phyloP scores from a whole-genome alignment of 345 rosid genomes.

The Garcia nutans region DNA sequence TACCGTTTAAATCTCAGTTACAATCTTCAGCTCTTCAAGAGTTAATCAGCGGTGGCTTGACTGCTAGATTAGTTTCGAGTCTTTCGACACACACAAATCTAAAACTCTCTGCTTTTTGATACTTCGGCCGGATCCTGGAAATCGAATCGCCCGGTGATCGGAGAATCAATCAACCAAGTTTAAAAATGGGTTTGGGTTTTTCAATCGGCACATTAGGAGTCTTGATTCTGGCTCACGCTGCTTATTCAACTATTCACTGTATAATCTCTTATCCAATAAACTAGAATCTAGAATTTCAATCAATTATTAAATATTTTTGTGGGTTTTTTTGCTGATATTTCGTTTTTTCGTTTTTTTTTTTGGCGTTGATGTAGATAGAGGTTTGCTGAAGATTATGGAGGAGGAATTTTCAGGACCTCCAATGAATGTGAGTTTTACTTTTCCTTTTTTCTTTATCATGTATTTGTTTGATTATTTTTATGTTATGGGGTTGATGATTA shows the following conservation, averaged over 20 bases:
- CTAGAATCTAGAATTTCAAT: background rate
- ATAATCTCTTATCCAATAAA: background rate
- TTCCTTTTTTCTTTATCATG: background rate
- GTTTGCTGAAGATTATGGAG: constrained; percentile 85
- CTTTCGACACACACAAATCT: background rate
- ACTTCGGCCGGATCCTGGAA: background rate
- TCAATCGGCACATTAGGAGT: constrained; percentile 60
- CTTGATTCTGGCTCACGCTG: constrained; percentile 76
- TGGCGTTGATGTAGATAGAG: constrained; percentile 55
- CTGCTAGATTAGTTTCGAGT: background rate
- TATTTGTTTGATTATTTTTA: background rate
- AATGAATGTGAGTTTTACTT: constrained; percentile 45
- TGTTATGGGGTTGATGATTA: background rate
- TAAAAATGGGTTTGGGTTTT: constrained; percentile 60
- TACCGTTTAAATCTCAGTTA: background rate
- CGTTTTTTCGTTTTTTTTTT: background rate
- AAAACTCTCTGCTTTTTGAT: background rate
- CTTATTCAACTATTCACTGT: constrained; percentile 91
- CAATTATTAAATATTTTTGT: background rate
- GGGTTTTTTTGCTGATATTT: constrained; percentile 5
- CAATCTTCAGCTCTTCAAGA: background rate
- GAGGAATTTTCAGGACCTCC: constrained; percentile 89
- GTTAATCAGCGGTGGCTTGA: background rate
- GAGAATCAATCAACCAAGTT: background rate
- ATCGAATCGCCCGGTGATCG: constrained; percentile 5